phyloP scores from a whole-genome alignment of 805 yeast genomes.

The Yamadazyma tumulicola region DNA sequence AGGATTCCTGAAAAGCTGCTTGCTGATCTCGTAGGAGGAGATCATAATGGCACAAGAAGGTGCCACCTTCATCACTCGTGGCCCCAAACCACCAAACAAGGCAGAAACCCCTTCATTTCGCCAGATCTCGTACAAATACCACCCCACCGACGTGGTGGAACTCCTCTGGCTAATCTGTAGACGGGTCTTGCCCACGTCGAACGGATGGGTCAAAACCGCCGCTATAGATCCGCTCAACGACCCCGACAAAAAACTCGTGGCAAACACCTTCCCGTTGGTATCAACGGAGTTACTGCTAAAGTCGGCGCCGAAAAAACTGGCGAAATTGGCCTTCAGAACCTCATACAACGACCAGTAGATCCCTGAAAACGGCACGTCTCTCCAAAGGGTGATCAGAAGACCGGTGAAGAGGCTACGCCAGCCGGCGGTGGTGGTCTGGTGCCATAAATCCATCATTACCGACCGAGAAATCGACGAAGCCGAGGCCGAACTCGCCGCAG shows the following conservation, averaged over 20 bases:
- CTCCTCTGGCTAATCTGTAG: slow-evolving; percentile 52
- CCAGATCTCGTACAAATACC: slow-evolving; percentile 59
- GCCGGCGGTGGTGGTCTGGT: slow-evolving; percentile 57
- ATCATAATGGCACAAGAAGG: slow-evolving; percentile 99
- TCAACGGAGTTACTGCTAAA: slow-evolving; percentile 12
- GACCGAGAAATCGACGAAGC: slow-evolving; percentile 32
- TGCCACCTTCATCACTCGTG: slow-evolving; percentile 86
- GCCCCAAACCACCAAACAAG: slow-evolving; percentile 81
- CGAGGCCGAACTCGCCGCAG: slow-evolving; percentile 37
- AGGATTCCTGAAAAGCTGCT: slow-evolving; percentile 42
- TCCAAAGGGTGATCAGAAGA: slow-evolving; percentile 82
- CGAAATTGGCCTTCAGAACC: slow-evolving; percentile 27
- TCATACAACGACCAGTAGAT: slow-evolving; percentile 93
- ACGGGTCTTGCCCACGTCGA: slow-evolving; percentile 95
- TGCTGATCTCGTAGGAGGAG: slow-evolving; percentile 87
- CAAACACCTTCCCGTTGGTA: slow-evolving; percentile 45
- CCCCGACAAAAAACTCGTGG: slow-evolving; percentile 74
- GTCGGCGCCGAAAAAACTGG: slow-evolving; percentile 19
- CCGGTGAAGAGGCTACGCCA: slow-evolving; percentile 73
- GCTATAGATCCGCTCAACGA: slow-evolving; percentile 81
- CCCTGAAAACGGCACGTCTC: slow-evolving; percentile 97
- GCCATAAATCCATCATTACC: slow-evolving; percentile 50
- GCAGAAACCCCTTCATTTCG: slow-evolving; percentile 76
- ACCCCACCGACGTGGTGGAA: slow-evolving; percentile 16
- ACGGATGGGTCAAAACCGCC: slow-evolving; percentile 86